Evolutionary conservation across 768 basidiomycete species (phyloP).

Genomic region (Tulasnella sp.): DNA sequence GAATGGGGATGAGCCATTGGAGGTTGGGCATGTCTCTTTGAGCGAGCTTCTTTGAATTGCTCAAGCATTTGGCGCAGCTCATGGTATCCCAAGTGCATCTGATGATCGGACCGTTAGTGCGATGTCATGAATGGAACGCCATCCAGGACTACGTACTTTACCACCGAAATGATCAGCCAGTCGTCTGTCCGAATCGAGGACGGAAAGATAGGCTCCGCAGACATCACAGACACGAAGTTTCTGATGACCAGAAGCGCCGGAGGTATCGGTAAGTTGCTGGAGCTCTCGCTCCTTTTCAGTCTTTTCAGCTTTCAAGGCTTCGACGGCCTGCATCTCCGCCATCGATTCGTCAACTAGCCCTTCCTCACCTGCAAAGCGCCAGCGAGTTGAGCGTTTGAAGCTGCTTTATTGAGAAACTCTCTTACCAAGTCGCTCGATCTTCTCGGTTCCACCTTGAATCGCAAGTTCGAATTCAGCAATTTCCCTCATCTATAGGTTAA

Average conservation of each 20-base stretch:
- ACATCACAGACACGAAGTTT: slow-evolving; percentile 99
- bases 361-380: slow-evolving; percentile 59
- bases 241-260: slow-evolving; percentile 98
- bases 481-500: slow-evolving; percentile 74
- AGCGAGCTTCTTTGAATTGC: slow-evolving; percentile 85
- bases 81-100: slow-evolving; percentile 99
- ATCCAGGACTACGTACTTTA: slow-evolving; percentile 50
- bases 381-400: neutral
- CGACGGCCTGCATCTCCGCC: slow-evolving; percentile 94
- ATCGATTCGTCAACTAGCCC: slow-evolving; percentile 99
- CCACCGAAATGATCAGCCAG: slow-evolving; percentile 99
- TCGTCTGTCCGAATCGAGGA: slow-evolving; percentile 95
- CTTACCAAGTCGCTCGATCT: slow-evolving; percentile 86
- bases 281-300: slow-evolving; percentile 94
- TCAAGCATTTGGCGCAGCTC: slow-evolving; percentile 89
- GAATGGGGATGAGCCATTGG: slow-evolving; percentile 16
- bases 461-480: slow-evolving; percentile 99
- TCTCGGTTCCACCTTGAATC: slow-evolving; percentile 96
- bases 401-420: slow-evolving; percentile 15
- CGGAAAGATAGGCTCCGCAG: slow-evolving; percentile 97
- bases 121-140: neutral
- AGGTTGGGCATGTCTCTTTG: slow-evolving; percentile 48
- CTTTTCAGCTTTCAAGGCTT: slow-evolving; percentile 94
- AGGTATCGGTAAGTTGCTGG: slow-evolving; percentile 93
- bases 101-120: slow-evolving; percentile 5